phyloP scores from a whole-genome alignment of 306 rosid genomes.

The apple (Malus domestica) region ASM211411v1 NC_041791.1:2644001-2644500 shows the following conservation, averaged over 20 bases:
- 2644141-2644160: conserved; percentile 55
- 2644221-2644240: conserved; percentile 64
- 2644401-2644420: conserved; percentile 51
- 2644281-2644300: conserved; percentile 7
- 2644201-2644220: conserved; percentile 51
- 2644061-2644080: conserved; percentile 64
- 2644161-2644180: conserved; percentile 65
- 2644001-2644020: conserved; percentile 77
- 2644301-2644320: conserved; percentile 38
- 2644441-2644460: conserved; percentile 48
- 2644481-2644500: conserved; percentile 62
- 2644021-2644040: conserved; percentile 68
- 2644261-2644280: conserved; percentile 20
- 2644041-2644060: conserved; percentile 60
- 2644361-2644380: conserved; percentile 61
- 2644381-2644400: conserved; percentile 55
- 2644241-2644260: conserved; percentile 10
- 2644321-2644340: conserved; percentile 41
- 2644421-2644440: conserved; percentile 52
- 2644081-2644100: conserved; percentile 55
- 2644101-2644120: conserved; percentile 72
- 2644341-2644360: conserved; percentile 53
- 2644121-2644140: conserved; percentile 58
- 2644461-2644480: conserved; percentile 59
- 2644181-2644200: conserved; percentile 63